These are phyloP conservation scores for Coemansia sp. DNA, from an alignment of 192 early-diverging fungal genomes.

Conservation along the genomic window DNA sequence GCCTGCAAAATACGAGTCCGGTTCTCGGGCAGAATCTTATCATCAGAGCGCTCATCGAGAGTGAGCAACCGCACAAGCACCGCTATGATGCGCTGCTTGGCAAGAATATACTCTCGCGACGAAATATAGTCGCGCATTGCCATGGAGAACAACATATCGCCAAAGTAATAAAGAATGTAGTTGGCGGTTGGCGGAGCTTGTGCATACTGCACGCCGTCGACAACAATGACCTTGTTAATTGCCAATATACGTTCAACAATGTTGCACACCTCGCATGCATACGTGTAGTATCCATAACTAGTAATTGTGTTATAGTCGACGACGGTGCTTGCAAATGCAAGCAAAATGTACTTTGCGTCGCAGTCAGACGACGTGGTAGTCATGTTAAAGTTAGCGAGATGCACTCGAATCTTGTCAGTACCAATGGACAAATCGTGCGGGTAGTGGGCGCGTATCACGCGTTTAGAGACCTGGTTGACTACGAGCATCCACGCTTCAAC, in stretches of 20 bases:
- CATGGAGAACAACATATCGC: constrained; percentile 22
- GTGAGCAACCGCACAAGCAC: constrained; percentile 18
- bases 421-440: constrained; percentile 17
- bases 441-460: constrained; percentile 29
- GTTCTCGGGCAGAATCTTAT: constrained; percentile 18
- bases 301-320: constrained; percentile 20
- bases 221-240: constrained; percentile 18
- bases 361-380: constrained; percentile 8
- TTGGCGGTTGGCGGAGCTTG: constrained; percentile 44
- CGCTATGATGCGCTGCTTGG: constrained; percentile 14
- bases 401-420: constrained; percentile 16
- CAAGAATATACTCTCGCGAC: constrained; percentile 12
- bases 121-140: constrained; percentile 12
- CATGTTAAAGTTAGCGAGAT: constrained; percentile 29
- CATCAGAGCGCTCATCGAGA: constrained; percentile 13
- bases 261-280: constrained; percentile 21
- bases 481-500: constrained; percentile 38
- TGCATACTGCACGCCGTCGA: constrained; percentile 21
- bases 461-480: constrained; percentile 17
- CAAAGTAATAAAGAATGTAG: constrained; percentile 33
- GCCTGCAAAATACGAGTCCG: constrained; percentile 24
- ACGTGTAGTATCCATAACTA: constrained; percentile 23
- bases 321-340: constrained; percentile 11
- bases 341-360: constrained; percentile 17
- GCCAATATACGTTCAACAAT: constrained; percentile 18